Evolutionary conservation across 176 grass and related monocot species (phyloP).

Genomic region (Zea mays): DNA sequence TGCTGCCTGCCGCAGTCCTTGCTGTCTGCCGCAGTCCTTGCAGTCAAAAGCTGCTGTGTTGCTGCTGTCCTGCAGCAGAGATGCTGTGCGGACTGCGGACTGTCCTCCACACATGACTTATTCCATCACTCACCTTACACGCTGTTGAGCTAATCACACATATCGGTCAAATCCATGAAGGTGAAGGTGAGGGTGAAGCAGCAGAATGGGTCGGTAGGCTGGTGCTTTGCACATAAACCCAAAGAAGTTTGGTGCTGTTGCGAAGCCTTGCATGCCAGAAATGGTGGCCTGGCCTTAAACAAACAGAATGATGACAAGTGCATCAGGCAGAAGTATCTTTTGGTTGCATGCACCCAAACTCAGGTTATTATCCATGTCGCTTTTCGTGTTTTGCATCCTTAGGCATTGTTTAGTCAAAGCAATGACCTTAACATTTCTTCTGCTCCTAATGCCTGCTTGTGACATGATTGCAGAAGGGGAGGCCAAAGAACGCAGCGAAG

Average conservation of each 20-base stretch:
- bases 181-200: constrained; percentile 5
- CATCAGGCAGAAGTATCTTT: constrained; percentile 61
- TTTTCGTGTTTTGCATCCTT: constrained; percentile 6
- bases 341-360: constrained; percentile 56
- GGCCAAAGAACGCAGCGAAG: constrained; percentile 60
- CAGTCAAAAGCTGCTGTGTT: no score
- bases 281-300: constrained; percentile 80
- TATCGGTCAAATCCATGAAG: constrained; percentile 4
- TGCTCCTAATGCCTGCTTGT: constrained; percentile 6
- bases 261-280: constrained; percentile 74
- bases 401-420: not conserved
- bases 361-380: constrained; percentile 44
- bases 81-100: no score
- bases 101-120: no score
- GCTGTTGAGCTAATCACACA: not conserved
- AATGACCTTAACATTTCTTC: not conserved
- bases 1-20: no score
- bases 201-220: constrained; percentile 79
- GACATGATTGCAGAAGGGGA: constrained; percentile 53
- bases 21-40: no score
- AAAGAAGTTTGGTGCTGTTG: constrained; percentile 69
- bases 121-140: constrained; percentile 33
- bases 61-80: no score
- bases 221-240: constrained; percentile 85
- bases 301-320: constrained; percentile 84